Evolutionary conservation across 2,329 filamentous ascomycete genomes (phyloP).

Genomic region (Fusarium concolor): DNA sequence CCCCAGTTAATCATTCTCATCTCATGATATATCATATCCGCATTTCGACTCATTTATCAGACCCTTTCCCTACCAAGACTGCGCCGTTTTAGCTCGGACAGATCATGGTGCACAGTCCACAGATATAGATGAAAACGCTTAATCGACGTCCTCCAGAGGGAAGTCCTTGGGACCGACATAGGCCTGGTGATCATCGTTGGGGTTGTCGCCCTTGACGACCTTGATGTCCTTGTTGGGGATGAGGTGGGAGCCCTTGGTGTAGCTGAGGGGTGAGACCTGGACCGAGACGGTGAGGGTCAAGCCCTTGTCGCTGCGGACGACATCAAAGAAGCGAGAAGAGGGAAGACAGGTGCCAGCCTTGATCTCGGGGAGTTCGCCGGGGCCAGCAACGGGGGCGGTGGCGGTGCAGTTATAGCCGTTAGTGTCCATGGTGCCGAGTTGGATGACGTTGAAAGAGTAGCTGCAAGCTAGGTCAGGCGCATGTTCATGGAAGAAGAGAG

Average conservation of each 20-base stretch:
- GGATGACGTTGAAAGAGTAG: conserved; percentile 5
- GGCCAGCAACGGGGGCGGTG: background rate
- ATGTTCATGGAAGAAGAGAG: background rate
- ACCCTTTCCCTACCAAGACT: no score
- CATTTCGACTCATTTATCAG: no score
- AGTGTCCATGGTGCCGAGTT: conserved; percentile 1
- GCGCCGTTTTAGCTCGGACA: no score
- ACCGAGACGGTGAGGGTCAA: background rate
- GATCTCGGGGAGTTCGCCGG: background rate
- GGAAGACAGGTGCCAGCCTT: conserved; percentile 2
- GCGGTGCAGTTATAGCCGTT: background rate
- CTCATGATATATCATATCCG: no score
- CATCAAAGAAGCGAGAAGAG: background rate
- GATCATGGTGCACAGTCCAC: no score
- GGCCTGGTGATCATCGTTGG: background rate
- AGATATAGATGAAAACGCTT: background rate
- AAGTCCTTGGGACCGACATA: background rate
- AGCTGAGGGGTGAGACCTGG: background rate
- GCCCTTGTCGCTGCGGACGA: background rate
- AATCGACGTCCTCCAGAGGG: background rate
- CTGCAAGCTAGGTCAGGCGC: background rate
- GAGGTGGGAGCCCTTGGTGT: conserved; percentile 1
- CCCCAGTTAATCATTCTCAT: no score
- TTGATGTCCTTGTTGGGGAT: background rate
- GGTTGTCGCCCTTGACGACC: background rate